Conservation (phyloP, 73 alveolate species). For the Paraurostyla sp. region DNA sequence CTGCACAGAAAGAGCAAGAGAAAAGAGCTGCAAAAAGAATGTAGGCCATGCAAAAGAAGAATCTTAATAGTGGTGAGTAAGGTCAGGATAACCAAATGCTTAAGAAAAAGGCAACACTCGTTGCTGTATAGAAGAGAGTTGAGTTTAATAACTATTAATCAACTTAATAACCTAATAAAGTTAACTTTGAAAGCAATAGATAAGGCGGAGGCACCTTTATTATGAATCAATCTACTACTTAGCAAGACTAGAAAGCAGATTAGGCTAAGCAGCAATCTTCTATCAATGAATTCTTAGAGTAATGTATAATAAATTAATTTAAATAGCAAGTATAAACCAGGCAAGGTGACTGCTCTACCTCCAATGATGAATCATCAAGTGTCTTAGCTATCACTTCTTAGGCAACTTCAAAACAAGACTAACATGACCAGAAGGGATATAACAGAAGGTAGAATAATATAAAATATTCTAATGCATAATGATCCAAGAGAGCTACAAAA, state of each 20-base stretch:
- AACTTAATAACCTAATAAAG: neutral
- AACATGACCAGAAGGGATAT: constrained; percentile 74
- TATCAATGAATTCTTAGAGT: neutral
- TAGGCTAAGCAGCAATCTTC: neutral
- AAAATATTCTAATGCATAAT: constrained; percentile 63
- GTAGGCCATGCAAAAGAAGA: constrained; percentile 2
- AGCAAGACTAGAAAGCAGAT: neutral
- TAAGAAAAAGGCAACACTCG: constrained; percentile 13
- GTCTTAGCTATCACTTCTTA: neutral
- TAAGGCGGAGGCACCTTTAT: neutral
- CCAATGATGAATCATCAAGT: neutral
- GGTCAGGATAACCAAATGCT: neutral
- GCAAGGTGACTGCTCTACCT: constrained; percentile 65
- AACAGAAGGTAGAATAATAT: constrained; percentile 58
- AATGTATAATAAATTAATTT: no score
- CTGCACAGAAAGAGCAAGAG: constrained; percentile 52
- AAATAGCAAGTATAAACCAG: constrained; percentile 55
- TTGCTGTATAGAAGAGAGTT: constrained; percentile 29
- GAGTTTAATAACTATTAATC: constrained; percentile 11
- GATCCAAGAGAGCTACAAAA: constrained; percentile 48
- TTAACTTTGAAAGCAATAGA: neutral
- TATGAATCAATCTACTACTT: no score
- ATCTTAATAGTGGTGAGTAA: neutral
- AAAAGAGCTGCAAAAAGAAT: constrained; percentile 9
- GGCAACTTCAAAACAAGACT: constrained; percentile 9